These are phyloP conservation scores for Scedosporium minutisporum DNA, from an alignment of 2,329 filamentous ascomycete species.

Conservation along the genomic window DNA sequence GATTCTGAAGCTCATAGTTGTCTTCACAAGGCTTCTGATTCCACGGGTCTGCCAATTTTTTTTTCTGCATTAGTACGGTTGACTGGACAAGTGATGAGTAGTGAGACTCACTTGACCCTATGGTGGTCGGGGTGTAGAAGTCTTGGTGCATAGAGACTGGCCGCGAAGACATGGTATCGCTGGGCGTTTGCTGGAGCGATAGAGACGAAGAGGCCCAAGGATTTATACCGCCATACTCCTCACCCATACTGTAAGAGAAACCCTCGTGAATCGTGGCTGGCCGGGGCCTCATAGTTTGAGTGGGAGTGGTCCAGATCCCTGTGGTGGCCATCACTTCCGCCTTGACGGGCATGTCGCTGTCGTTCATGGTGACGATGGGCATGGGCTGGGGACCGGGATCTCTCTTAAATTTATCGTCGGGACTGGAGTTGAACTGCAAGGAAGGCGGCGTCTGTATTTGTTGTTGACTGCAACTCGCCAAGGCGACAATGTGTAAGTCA, in stretches of 20 bases:
- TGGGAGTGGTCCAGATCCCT: constrained; percentile 46
- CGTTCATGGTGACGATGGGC: constrained; percentile 39
- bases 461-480: constrained; percentile 11
- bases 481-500: constrained; percentile 15
- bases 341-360: constrained; percentile 37
- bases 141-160: constrained; percentile 50
- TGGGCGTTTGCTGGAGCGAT: constrained; percentile 39
- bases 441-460: constrained; percentile 25
- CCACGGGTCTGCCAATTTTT: constrained; percentile 25
- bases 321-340: constrained; percentile 35
- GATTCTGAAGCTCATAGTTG: constrained; percentile 41
- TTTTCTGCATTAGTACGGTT: not conserved
- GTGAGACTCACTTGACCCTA: constrained; percentile 36
- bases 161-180: constrained; percentile 40
- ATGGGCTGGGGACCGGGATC: constrained; percentile 33
- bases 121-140: constrained; percentile 36
- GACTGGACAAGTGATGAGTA: not conserved
- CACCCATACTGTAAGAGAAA: constrained; percentile 48
- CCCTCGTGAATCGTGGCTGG: constrained; percentile 53
- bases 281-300: constrained; percentile 39
- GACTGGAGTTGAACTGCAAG: constrained; percentile 15
- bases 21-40: constrained; percentile 48
- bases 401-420: constrained; percentile 37
- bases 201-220: constrained; percentile 49
- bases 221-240: constrained; percentile 41